Evolutionary conservation across 225 moss, liverwort and hornwort genomes (phyloP).

Genomic region (Climacium dendroides): DNA sequence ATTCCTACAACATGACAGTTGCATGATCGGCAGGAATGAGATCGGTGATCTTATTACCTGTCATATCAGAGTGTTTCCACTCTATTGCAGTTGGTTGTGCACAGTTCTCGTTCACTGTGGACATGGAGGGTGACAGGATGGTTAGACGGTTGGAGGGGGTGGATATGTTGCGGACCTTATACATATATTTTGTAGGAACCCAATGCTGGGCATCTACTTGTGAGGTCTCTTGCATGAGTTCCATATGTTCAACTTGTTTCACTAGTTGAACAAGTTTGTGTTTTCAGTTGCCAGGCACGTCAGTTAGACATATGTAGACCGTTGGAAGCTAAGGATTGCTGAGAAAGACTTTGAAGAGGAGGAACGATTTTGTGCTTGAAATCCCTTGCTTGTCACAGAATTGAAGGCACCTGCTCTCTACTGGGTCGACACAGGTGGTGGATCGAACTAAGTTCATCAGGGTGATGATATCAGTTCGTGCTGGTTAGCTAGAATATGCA

Average conservation of each 20-base stretch:
- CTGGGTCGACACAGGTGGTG: background rate
- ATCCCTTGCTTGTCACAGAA: background rate
- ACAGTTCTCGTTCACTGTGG: background rate
- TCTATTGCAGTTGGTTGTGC: background rate
- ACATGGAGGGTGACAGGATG: background rate
- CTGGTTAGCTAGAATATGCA: background rate
- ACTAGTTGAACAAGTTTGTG: background rate
- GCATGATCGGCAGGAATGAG: slow-evolving; percentile 25
- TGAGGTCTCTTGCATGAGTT: background rate
- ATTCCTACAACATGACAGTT: slow-evolving; percentile 56
- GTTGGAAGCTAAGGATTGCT: background rate
- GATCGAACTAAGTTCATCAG: background rate
- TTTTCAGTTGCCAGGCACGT: slow-evolving; percentile 5
- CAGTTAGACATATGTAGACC: background rate
- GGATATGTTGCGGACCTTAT: background rate
- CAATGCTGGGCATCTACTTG: background rate
- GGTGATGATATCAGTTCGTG: background rate
- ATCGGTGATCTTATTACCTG: background rate
- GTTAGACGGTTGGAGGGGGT: background rate
- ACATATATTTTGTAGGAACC: background rate
- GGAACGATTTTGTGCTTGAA: background rate
- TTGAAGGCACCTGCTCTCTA: background rate
- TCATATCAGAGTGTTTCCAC: background rate
- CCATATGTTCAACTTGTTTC: background rate
- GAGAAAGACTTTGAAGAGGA: background rate